A percentile compares a stretch with the other conserved stretches of the same genome.
phyloP scores from a whole-genome alignment of 192 early-diverging fungal species.

The Coemansia pectinata region DNA sequence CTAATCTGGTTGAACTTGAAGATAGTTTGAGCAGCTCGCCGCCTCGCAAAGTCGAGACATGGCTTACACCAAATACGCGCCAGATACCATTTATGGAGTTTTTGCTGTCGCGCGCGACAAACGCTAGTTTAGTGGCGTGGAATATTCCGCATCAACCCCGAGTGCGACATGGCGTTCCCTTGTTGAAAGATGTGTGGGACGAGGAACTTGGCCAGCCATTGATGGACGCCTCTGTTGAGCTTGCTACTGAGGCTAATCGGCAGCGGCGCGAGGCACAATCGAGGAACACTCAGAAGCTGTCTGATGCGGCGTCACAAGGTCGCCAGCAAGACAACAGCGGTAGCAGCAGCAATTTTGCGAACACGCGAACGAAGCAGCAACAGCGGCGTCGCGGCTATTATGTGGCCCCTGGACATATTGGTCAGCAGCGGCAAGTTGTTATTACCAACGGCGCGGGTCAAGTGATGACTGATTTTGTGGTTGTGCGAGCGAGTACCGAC shows the following conservation, averaged over 20 bases:
- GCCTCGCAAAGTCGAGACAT: constrained; percentile 28
- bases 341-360: not conserved
- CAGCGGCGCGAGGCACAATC: not conserved
- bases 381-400: constrained; percentile 13
- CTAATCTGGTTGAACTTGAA: not conserved
- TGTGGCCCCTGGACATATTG: constrained; percentile 6
- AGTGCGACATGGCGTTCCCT: constrained; percentile 32
- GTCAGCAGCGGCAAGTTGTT: constrained; percentile 27
- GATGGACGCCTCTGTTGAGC: not conserved
- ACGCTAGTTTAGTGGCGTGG: not conserved
- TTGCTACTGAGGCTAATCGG: not conserved
- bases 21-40: constrained; percentile 10
- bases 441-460: constrained; percentile 47
- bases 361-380: not conserved
- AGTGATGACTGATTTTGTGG: constrained; percentile 44
- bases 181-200: constrained; percentile 28
- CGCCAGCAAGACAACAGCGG: not conserved
- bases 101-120: constrained; percentile 29
- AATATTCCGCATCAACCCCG: constrained; percentile 18
- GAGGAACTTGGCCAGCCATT: constrained; percentile 2
- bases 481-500: constrained; percentile 37
- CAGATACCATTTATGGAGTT: constrained; percentile 47
- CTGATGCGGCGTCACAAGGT: not conserved
- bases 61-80: constrained; percentile 42
- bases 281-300: not conserved